Conservation (phyloP, 1,139 yeast genomes). For the Saccharomyces hybrid region DNA sequence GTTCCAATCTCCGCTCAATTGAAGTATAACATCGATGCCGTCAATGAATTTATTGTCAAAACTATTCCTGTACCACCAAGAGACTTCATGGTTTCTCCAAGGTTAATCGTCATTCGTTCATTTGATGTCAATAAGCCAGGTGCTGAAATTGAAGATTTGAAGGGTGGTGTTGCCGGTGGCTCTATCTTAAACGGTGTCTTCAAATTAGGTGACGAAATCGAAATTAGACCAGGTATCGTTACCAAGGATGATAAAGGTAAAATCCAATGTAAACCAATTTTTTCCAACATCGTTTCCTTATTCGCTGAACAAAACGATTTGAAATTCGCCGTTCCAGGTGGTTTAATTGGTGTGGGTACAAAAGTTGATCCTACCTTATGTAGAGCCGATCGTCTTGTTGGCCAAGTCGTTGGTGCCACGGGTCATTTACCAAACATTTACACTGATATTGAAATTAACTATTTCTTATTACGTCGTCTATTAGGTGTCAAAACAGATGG, state of each 20-base stretch:
- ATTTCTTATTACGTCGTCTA: constrained; percentile 90
- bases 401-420: constrained; percentile 97
- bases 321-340: constrained; percentile 99
- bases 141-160: constrained; percentile 90
- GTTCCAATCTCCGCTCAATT: constrained; percentile 98
- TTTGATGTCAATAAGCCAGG: constrained; percentile 99
- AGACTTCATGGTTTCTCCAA: constrained; percentile 88
- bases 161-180: constrained; percentile 99
- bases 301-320: constrained; percentile 97
- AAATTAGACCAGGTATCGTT: constrained; percentile 97
- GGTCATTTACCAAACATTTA: constrained; percentile 93
- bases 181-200: constrained; percentile 95
- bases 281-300: constrained; percentile 84
- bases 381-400: constrained; percentile 98
- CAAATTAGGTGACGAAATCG: constrained; percentile 95
- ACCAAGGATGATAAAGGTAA: constrained; percentile 89
- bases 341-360: constrained; percentile 98
- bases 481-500: constrained; percentile 98
- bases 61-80: constrained; percentile 94
- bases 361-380: constrained; percentile 97
- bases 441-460: constrained; percentile 95
- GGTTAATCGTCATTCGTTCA: constrained; percentile 94
- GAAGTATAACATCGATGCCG: constrained; percentile 97
- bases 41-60: constrained; percentile 90
- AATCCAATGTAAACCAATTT: constrained; percentile 92